These are phyloP conservation scores for Biancaea sappan DNA, from an alignment of 306 rosid genomes.

Conservation along the genomic window DNA sequence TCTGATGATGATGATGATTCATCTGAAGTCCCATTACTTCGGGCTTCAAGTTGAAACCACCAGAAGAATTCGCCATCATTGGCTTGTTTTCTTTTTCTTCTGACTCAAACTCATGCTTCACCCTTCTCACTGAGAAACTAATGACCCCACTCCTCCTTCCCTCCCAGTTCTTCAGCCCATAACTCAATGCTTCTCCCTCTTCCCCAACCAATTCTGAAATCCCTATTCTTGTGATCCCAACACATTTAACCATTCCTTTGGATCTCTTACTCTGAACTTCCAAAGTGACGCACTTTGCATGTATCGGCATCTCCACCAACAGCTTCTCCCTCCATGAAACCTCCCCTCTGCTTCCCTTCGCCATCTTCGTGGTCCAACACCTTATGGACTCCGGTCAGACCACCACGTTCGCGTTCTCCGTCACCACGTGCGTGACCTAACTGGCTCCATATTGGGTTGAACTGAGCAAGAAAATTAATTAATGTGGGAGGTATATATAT, in stretches of 20 bases:
- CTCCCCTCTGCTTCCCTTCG: not conserved
- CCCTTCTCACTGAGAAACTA: slow-evolving; percentile 54
- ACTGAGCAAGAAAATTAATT: not conserved
- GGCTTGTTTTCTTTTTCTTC: not conserved
- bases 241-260: not conserved
- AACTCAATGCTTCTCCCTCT: slow-evolving; percentile 62
- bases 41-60: not conserved
- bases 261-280: slow-evolving; percentile 46
- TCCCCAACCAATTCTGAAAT: no score
- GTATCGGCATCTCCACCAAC: slow-evolving; percentile 39
- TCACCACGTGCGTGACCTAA: slow-evolving; percentile 27
- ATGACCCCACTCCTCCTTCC: slow-evolving; percentile 55
- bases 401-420: slow-evolving; percentile 40
- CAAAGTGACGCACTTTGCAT: slow-evolving; percentile 32
- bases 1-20: not conserved
- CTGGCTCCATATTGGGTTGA: not conserved
- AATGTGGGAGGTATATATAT: no score
- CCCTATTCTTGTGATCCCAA: slow-evolving; percentile 44
- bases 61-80: not conserved
- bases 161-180: slow-evolving; percentile 47
- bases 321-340: slow-evolving; percentile 49
- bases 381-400: slow-evolving; percentile 39
- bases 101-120: no score
- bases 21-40: not conserved
- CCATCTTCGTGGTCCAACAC: slow-evolving; percentile 34